These are phyloP conservation scores for Ulmus americana DNA, from an alignment of 331 rosid genomes.

Conservation along the genomic window DNA sequence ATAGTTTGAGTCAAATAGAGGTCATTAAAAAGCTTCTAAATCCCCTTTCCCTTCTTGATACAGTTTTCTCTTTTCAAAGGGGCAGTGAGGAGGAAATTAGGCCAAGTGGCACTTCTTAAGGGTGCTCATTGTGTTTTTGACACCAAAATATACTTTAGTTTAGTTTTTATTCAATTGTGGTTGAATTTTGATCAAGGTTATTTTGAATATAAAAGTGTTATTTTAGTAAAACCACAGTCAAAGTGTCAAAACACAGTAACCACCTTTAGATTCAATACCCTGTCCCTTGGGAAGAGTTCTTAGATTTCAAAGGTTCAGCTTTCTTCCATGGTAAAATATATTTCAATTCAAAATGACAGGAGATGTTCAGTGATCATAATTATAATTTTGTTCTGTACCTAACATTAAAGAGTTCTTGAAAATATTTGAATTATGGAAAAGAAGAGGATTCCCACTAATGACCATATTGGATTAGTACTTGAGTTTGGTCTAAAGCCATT, in stretches of 20 bases:
- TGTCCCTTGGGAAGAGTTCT: not conserved
- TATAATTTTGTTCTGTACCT: not conserved
- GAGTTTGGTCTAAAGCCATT: not conserved
- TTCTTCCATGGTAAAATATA: not conserved
- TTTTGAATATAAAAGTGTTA: too few species aligned
- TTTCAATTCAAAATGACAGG: not conserved
- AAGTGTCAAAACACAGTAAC: not conserved
- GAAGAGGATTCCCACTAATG: not conserved
- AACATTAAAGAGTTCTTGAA: not conserved
- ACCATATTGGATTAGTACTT: slow-evolving; percentile 3
- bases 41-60: too few species aligned
- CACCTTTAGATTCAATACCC: not conserved
- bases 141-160: too few species aligned
- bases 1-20: too few species aligned
- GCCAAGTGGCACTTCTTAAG: too few species aligned
- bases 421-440: not conserved
- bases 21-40: too few species aligned
- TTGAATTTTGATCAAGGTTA: too few species aligned
- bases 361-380: not conserved
- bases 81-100: too few species aligned
- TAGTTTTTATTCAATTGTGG: too few species aligned
- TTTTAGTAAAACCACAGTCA: too few species aligned
- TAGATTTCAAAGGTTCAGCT: not conserved
- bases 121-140: too few species aligned
- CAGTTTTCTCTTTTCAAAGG: too few species aligned